Evolutionary conservation across 1,139 yeast species (phyloP).

Genomic region (Protomyces inouyei): DNA sequence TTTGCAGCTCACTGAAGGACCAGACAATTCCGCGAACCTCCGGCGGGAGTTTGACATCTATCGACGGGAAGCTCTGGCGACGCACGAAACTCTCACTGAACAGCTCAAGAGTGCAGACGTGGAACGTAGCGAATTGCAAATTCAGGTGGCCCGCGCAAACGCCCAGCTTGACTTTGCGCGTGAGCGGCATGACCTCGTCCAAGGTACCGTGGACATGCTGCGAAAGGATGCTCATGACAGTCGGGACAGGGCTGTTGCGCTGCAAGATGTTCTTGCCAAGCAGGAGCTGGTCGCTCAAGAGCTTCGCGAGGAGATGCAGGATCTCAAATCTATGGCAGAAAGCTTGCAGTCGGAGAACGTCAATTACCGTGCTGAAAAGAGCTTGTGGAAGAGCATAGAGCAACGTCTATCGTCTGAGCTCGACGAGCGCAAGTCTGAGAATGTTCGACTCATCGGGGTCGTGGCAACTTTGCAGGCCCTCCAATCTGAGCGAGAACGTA

Average conservation of each 20-base stretch:
- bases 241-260: slow-evolving; percentile 44
- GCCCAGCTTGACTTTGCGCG: slow-evolving; percentile 47
- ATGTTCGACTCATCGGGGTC: slow-evolving; percentile 54
- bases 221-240: slow-evolving; percentile 48
- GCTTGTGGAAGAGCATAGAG: slow-evolving; percentile 50
- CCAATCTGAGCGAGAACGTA: slow-evolving; percentile 58
- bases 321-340: slow-evolving; percentile 45
- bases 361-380: slow-evolving; percentile 54
- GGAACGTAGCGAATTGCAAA: slow-evolving; percentile 51
- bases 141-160: slow-evolving; percentile 47
- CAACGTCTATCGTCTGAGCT: slow-evolving; percentile 54
- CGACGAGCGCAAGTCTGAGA: slow-evolving; percentile 54
- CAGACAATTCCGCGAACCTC: slow-evolving; percentile 27
- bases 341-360: slow-evolving; percentile 46
- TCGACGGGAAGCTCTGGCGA: slow-evolving; percentile 45
- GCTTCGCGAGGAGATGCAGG: slow-evolving; percentile 52
- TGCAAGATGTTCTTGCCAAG: slow-evolving; percentile 54
- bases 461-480: slow-evolving; percentile 59
- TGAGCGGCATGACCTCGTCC: slow-evolving; percentile 44
- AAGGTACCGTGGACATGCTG: slow-evolving; percentile 42
- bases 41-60: slow-evolving; percentile 41
- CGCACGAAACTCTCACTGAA: slow-evolving; percentile 43
- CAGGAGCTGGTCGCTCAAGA: slow-evolving; percentile 56
- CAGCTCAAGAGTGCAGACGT: slow-evolving; percentile 43
- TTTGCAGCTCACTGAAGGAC: slow-evolving; percentile 6